These are phyloP conservation scores for Coniochaeta hoffmannii DNA, from an alignment of 2,329 filamentous ascomycete genomes.

Conservation along the genomic window DNA sequence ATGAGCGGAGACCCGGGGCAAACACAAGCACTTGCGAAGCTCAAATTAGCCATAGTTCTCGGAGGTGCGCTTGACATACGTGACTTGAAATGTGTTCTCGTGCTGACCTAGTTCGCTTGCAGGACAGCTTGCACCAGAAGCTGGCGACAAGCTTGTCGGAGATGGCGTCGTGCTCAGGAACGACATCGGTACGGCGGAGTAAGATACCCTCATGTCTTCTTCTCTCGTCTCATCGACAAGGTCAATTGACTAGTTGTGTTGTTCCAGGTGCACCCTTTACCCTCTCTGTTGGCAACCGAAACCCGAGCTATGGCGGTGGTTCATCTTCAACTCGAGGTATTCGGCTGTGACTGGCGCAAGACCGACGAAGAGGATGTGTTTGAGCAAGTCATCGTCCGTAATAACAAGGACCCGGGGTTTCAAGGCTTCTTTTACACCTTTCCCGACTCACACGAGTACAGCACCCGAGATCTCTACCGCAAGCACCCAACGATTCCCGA, in stretches of 20 bases:
- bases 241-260: neutral
- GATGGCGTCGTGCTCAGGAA: slow-evolving; percentile 27
- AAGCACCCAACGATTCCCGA: slow-evolving; percentile 28
- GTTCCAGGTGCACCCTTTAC: slow-evolving; percentile 25
- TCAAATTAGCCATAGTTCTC: too few relatives aligned
- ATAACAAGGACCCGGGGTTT: too few relatives aligned
- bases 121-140: slow-evolving; percentile 28
- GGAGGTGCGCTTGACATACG: too few relatives aligned
- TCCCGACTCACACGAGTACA: slow-evolving; percentile 30
- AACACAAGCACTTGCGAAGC: too few relatives aligned
- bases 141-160: slow-evolving; percentile 28
- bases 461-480: slow-evolving; percentile 35
- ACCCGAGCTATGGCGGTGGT: slow-evolving; percentile 32
- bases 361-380: slow-evolving; percentile 23
- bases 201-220: slow-evolving; percentile 7
- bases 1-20: slow-evolving; percentile 19
- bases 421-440: slow-evolving; percentile 29
- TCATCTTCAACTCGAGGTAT: slow-evolving; percentile 30
- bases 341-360: slow-evolving; percentile 35
- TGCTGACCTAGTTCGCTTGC: neutral
- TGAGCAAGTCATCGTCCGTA: slow-evolving; percentile 31
- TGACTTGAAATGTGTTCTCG: too few relatives aligned
- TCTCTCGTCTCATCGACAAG: too few relatives aligned
- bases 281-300: slow-evolving; percentile 25
- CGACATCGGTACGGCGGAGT: slow-evolving; percentile 35